Evolutionary conservation across 768 basidiomycete genomes (phyloP).

Genomic region (Coprinopsis sp.): DNA sequence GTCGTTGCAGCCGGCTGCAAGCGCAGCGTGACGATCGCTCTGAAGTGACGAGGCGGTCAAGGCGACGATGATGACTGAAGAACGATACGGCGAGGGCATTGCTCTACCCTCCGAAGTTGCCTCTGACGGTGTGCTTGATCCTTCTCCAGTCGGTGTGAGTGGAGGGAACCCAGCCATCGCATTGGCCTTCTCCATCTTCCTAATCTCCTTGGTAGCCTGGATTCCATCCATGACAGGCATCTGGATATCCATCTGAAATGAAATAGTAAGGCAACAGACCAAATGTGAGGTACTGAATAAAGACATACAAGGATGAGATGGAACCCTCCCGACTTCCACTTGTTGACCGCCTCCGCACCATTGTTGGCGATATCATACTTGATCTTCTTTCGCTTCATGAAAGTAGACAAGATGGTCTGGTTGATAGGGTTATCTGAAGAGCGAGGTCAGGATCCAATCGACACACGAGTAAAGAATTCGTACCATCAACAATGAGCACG

Average conservation of each 20-base stretch:
- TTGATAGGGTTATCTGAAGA: constrained; percentile 93
- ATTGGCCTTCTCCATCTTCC: constrained; percentile 70
- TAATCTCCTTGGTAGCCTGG: constrained; percentile 93
- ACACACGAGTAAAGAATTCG: constrained; percentile 22
- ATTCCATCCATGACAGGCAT: constrained; percentile 99
- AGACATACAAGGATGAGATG: constrained; percentile 88
- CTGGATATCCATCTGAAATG: constrained; percentile 93
- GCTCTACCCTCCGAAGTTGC: constrained; percentile 39
- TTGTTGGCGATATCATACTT: constrained; percentile 93
- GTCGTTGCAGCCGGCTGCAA: constrained; percentile 98
- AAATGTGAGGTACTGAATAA: not conserved
- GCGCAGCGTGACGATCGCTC: constrained; percentile 92
- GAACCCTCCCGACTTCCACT: constrained; percentile 90
- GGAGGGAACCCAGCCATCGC: constrained; percentile 66
- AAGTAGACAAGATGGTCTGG: constrained; percentile 94
- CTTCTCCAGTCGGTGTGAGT: constrained; percentile 60
- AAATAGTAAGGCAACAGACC: constrained; percentile 13
- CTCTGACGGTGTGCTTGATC: constrained; percentile 48
- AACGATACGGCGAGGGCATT: constrained; percentile 67
- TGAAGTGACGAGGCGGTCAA: constrained; percentile 95
- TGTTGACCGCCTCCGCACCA: constrained; percentile 92
- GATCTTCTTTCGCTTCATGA: constrained; percentile 94
- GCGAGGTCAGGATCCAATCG: constrained; percentile 11
- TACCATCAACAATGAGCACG: constrained; percentile 96
- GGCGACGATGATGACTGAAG: constrained; percentile 98